Conservation (phyloP, 2,329 filamentous ascomycete genomes). For the Leptographium radiaticola region DNA sequence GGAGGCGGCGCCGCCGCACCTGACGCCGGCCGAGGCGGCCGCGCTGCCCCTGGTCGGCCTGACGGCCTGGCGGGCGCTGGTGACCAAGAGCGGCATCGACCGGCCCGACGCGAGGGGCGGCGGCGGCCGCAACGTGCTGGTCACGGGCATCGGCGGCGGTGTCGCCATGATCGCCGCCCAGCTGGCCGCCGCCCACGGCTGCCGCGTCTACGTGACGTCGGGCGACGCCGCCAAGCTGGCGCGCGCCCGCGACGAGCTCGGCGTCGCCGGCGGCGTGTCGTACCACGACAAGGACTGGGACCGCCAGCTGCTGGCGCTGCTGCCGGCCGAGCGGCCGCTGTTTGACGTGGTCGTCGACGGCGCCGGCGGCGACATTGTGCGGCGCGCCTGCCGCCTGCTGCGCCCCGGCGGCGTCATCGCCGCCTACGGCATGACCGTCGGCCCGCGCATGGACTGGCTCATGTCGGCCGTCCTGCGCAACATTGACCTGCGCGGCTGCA, state of each 20-base stretch:
- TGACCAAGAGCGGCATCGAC: constrained; percentile 58
- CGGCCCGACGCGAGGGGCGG: constrained; percentile 10
- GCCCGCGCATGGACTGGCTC: constrained; percentile 72
- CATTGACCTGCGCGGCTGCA: constrained; percentile 72
- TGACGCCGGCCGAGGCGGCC: constrained; percentile 62
- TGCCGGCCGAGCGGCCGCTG: constrained; percentile 53
- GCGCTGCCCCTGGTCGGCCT: constrained; percentile 75
- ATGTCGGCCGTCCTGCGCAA: constrained; percentile 81
- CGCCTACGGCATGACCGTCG: constrained; percentile 82
- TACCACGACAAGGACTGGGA: constrained; percentile 78
- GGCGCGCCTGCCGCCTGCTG: constrained; percentile 52
- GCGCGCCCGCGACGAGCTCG: constrained; percentile 52
- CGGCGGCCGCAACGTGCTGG: constrained; percentile 57
- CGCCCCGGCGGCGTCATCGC: constrained; percentile 76
- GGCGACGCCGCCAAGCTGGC: constrained; percentile 63
- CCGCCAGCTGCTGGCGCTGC: constrained; percentile 49
- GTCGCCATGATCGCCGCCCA: constrained; percentile 73
- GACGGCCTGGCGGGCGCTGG: constrained; percentile 77
- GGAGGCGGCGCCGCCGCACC: constrained; percentile 60
- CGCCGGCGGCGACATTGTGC: constrained; percentile 74
- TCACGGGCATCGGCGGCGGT: constrained; percentile 88
- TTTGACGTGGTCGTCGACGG: constrained; percentile 83
- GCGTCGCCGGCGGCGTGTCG: constrained; percentile 67
- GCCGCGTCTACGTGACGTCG: constrained; percentile 71
- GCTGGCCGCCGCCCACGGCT: constrained; percentile 63